Evolutionary conservation across 768 basidiomycete genomes (phyloP).

Genomic region (Phlebiopsis gigantea): DNA sequence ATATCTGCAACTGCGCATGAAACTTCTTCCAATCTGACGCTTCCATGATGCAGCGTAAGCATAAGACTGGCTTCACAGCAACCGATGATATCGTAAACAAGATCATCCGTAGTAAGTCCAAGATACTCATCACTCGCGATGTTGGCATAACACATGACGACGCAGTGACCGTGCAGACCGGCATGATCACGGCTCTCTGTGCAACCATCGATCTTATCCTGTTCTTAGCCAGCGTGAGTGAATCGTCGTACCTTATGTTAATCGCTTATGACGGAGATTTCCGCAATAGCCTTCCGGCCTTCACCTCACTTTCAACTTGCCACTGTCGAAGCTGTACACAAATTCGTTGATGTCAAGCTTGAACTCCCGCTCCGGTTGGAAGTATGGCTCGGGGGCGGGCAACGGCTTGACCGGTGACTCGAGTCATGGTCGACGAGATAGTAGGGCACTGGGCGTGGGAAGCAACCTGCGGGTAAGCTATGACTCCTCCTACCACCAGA

Average conservation of each 20-base stretch:
- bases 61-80: slow-evolving; percentile 37
- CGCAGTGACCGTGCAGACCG: slow-evolving; percentile 34
- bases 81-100: slow-evolving; percentile 39
- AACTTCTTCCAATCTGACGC: neutral
- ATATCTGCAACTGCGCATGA: neutral
- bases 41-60: slow-evolving; percentile 25
- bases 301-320: slow-evolving; percentile 32
- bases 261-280: neutral
- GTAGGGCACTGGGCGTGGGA: neutral
- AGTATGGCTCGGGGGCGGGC: slow-evolving; percentile 16
- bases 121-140: neutral
- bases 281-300: slow-evolving; percentile 17
- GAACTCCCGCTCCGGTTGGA: slow-evolving; percentile 33
- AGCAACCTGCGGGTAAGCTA: slow-evolving; percentile 7
- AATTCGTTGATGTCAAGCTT: slow-evolving; percentile 35
- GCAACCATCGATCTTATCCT: slow-evolving; percentile 28
- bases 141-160: neutral
- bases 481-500: neutral
- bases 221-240: slow-evolving; percentile 26
- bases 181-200: slow-evolving; percentile 29
- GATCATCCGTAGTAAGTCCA: slow-evolving; percentile 33
- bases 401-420: slow-evolving; percentile 23
- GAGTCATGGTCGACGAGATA: neutral
- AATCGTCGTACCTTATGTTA: neutral
- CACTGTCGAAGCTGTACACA: slow-evolving; percentile 34